Conservation (phyloP, 352 stramenopile species). For the Phytophthora colocasiae region DNA sequence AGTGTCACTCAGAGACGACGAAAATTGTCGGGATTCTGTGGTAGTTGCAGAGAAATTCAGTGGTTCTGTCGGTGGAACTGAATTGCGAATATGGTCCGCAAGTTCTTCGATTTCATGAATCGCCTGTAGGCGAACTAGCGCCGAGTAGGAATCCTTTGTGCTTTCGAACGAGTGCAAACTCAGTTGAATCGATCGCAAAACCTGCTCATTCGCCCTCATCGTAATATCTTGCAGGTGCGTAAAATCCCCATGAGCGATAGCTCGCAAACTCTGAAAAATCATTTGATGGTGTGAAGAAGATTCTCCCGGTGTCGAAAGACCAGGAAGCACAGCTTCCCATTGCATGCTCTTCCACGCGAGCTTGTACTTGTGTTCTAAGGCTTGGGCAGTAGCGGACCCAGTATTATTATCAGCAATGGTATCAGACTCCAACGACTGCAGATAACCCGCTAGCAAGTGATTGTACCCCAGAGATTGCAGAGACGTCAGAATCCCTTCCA, state of each 20-base stretch:
- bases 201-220: slow-evolving; percentile 50
- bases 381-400: slow-evolving; percentile 20
- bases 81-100: slow-evolving; percentile 22
- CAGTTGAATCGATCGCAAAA: slow-evolving; percentile 60
- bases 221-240: slow-evolving; percentile 44
- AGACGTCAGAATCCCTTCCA: slow-evolving; percentile 67
- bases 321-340: slow-evolving; percentile 62
- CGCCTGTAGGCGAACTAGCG: slow-evolving; percentile 61
- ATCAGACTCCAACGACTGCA: slow-evolving; percentile 43
- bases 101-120: slow-evolving; percentile 74
- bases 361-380: slow-evolving; percentile 73
- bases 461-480: slow-evolving; percentile 77
- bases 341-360: slow-evolving; percentile 83
- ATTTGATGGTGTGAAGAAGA: slow-evolving; percentile 62
- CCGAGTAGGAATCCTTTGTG: slow-evolving; percentile 63
- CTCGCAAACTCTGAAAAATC: slow-evolving; percentile 62
- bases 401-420: background rate
- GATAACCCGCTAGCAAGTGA: slow-evolving; percentile 69
- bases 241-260: slow-evolving; percentile 64
- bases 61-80: background rate
- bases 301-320: slow-evolving; percentile 14
- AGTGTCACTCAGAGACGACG: slow-evolving; percentile 4
- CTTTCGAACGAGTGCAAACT: slow-evolving; percentile 77
- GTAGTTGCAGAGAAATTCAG: background rate
- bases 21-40: slow-evolving; percentile 23